Percentiles rank a stretch among this genome's conserved stretches.
phyloP scores from a whole-genome alignment of 2,329 filamentous ascomycete species.

The Diplodia sapinea region DNA sequence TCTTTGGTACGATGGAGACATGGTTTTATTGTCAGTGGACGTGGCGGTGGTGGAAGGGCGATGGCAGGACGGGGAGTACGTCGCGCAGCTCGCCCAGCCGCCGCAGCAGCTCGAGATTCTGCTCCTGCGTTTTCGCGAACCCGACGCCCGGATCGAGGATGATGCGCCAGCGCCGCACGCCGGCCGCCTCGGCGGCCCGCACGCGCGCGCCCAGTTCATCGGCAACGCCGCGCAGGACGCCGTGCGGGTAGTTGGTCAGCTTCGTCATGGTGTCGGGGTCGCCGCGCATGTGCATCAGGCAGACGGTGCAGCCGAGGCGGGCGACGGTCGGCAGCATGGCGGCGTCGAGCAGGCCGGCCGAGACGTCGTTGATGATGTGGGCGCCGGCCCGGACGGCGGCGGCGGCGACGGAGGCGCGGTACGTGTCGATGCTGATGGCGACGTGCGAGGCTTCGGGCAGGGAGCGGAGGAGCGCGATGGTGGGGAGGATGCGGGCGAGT shows the following conservation, averaged over 20 bases:
- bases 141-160: constrained; percentile 92
- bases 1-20: too few relatives aligned
- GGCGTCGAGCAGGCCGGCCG: constrained; percentile 77
- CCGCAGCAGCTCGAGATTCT: constrained; percentile 82
- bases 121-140: constrained; percentile 82
- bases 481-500: constrained; percentile 75
- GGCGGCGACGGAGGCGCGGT: constrained; percentile 81
- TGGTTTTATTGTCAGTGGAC: too few relatives aligned
- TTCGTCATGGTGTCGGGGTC: constrained; percentile 80
- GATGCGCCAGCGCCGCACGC: constrained; percentile 90
- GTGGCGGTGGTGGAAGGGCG: too few relatives aligned
- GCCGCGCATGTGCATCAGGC: constrained; percentile 93
- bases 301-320: constrained; percentile 70
- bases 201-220: constrained; percentile 74
- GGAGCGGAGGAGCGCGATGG: constrained; percentile 73
- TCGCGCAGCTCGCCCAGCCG: constrained; percentile 64
- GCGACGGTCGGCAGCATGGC: constrained; percentile 84
- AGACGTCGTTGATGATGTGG: constrained; percentile 94
- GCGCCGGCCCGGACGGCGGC: constrained; percentile 78
- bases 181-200: constrained; percentile 76
- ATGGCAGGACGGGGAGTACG: too few relatives aligned
- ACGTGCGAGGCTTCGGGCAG: constrained; percentile 66
- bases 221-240: constrained; percentile 69
- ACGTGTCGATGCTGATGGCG: constrained; percentile 91
- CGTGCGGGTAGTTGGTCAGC: constrained; percentile 70